phyloP scores from a whole-genome alignment of 805 yeast genomes.

The Cyberlindnera mrakii region DNA sequence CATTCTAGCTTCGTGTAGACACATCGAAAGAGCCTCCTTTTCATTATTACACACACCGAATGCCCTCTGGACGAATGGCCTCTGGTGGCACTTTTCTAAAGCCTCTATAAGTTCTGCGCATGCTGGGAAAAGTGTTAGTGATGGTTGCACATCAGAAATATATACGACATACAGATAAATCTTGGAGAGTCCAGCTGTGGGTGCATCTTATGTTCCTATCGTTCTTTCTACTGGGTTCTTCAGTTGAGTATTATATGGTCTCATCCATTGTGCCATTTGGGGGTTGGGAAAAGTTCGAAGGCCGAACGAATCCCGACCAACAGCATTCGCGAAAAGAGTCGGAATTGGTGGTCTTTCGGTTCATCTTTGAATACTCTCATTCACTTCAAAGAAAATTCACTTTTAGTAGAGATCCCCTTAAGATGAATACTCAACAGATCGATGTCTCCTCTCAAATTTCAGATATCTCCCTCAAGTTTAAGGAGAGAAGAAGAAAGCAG shows the following conservation, averaged over 20 bases:
- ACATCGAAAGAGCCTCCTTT: constrained; percentile 70
- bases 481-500: constrained; percentile 57
- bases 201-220: constrained; percentile 33
- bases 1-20: constrained; percentile 74
- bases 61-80: constrained; percentile 59
- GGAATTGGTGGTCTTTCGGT: too few relatives aligned
- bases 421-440: constrained; percentile 1
- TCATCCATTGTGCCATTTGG: too few relatives aligned
- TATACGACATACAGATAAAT: constrained; percentile 24
- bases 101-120: constrained; percentile 83
- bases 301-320: too few relatives aligned
- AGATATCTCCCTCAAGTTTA: constrained; percentile 12
- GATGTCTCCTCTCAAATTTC: constrained; percentile 12
- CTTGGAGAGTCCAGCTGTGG: constrained; percentile 48
- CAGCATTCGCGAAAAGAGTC: too few relatives aligned
- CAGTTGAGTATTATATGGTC: too few relatives aligned
- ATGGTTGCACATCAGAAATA: not conserved
- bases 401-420: not conserved
- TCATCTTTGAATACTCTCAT: too few relatives aligned
- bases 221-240: not conserved
- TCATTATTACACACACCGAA: constrained; percentile 82
- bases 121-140: constrained; percentile 28
- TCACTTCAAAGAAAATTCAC: too few relatives aligned
- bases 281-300: not conserved
- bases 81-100: constrained; percentile 80